A percentile compares a stretch with the other conserved stretches of the same genome.
Conservation (phyloP, 2,329 filamentous ascomycete species). For the Diaporthe sp. region DNA sequence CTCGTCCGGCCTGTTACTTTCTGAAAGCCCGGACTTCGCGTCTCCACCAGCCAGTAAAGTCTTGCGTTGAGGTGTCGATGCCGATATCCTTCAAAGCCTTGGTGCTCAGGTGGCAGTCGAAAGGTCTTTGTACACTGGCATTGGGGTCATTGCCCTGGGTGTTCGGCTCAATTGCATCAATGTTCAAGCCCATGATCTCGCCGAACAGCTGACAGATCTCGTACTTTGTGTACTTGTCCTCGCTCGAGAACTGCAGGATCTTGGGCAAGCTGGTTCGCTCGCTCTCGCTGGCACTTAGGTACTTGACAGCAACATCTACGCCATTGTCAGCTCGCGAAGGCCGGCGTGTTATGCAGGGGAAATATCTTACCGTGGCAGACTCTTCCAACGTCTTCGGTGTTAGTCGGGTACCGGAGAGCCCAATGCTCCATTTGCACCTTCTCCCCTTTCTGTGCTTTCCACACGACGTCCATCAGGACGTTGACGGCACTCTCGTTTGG, state of each 20-base stretch:
- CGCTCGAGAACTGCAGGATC: constrained; percentile 87
- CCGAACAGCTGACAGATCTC: constrained; percentile 86
- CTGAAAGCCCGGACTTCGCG: constrained; percentile 72
- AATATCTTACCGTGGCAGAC: constrained; percentile 75
- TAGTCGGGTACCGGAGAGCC: constrained; percentile 87
- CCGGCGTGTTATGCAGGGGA: neutral
- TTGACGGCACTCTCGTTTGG: constrained; percentile 87
- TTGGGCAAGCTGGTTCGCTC: constrained; percentile 71
- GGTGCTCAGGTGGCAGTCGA: constrained; percentile 90
- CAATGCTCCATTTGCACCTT: constrained; percentile 88
- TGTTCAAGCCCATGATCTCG: constrained; percentile 82
- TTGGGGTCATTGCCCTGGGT: constrained; percentile 80
- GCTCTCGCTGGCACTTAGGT: constrained; percentile 61
- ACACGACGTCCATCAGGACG: constrained; percentile 81
- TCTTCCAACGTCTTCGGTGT: constrained; percentile 87
- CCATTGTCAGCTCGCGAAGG: constrained; percentile 29
- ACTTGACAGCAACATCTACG: constrained; percentile 79
- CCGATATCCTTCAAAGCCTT: constrained; percentile 79
- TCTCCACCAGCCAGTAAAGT: constrained; percentile 88
- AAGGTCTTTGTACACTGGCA: constrained; percentile 82
- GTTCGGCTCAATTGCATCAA: constrained; percentile 77
- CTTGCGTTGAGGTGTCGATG: constrained; percentile 79
- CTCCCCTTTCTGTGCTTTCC: constrained; percentile 77
- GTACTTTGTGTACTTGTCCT: constrained; percentile 90
- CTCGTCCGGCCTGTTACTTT: constrained; percentile 54